Evolutionary conservation across 2,329 filamentous ascomycete species (phyloP).

Genomic region (Rutstroemia sp.): DNA sequence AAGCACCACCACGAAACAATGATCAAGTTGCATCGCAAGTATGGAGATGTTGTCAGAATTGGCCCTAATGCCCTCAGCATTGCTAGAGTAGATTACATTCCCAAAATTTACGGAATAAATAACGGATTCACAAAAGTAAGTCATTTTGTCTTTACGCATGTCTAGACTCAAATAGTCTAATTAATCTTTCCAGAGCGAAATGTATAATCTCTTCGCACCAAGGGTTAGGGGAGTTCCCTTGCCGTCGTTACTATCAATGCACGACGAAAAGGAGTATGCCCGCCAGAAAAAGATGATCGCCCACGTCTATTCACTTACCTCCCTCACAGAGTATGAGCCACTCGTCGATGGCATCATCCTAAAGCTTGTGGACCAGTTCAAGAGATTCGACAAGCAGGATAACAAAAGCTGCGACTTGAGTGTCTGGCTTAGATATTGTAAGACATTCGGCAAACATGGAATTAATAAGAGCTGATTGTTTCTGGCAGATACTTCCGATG

Average conservation of each 20-base stretch:
- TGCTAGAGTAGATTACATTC: neutral
- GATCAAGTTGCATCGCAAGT: neutral
- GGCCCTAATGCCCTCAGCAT: conserved; percentile 6
- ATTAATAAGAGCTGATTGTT: too few species aligned
- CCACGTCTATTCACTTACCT: conserved; percentile 10
- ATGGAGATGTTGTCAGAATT: conserved; percentile 8
- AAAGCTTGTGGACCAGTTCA: neutral
- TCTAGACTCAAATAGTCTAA: neutral
- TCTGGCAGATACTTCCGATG: conserved; percentile 10
- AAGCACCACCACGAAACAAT: neutral
- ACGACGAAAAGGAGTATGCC: neutral
- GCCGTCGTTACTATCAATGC: neutral
- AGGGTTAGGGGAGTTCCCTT: neutral
- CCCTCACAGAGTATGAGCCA: conserved; percentile 35
- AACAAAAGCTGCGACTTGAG: neutral
- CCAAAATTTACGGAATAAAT: conserved; percentile 5
- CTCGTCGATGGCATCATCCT: conserved; percentile 29
- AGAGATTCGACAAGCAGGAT: neutral
- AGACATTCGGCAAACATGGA: neutral
- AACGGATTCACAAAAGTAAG: conserved; percentile 5
- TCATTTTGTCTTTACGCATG: neutral
- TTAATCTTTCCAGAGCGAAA: neutral
- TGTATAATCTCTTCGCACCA: neutral
- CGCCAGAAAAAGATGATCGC: neutral
- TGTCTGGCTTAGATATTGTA: neutral